Evolutionary conservation across 768 basidiomycete species (phyloP).

Genomic region (Amanita phalloides): DNA sequence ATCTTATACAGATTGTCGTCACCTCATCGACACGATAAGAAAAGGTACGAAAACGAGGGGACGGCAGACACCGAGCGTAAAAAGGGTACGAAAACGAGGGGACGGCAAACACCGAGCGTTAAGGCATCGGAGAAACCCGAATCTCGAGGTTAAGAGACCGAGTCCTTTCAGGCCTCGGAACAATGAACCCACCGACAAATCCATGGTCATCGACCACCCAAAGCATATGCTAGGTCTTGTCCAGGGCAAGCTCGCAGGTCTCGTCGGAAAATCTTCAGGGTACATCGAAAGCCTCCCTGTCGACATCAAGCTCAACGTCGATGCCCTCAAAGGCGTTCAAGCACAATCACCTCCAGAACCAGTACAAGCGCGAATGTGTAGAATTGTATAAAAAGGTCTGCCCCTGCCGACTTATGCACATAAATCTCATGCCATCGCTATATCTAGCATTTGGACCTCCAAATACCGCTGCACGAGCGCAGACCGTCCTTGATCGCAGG

Average conservation of each 20-base stretch:
- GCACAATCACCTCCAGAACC: conserved; percentile 83
- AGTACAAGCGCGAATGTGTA: conserved; percentile 92
- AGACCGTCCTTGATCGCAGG: conserved; percentile 80
- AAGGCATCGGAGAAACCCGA: too few species aligned
- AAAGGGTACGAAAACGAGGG: too few species aligned
- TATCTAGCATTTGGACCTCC: conserved; percentile 62
- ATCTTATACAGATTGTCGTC: too few species aligned
- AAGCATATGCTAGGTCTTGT: conserved; percentile 78
- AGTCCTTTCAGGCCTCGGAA: too few species aligned
- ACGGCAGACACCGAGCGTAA: too few species aligned
- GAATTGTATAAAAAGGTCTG: conserved; percentile 92
- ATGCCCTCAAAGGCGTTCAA: conserved; percentile 92
- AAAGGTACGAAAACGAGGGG: too few species aligned
- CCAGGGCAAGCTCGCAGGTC: conserved; percentile 73
- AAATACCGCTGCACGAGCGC: conserved; percentile 80
- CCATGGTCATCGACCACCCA: conserved; percentile 33
- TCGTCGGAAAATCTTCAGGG: conserved; percentile 87
- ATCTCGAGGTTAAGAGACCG: too few species aligned
- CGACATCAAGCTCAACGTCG: conserved; percentile 74
- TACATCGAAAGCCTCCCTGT: conserved; percentile 86
- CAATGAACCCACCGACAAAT: conserved; percentile 26
- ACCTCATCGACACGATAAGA: too few species aligned
- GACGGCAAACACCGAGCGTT: too few species aligned
- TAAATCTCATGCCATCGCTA: conserved; percentile 3
- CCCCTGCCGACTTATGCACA: conserved; percentile 3